Evolutionary conservation across 1,284 basidiomycete species (phyloP).

Genomic region (Phellopilus nigrolimitatus): DNA sequence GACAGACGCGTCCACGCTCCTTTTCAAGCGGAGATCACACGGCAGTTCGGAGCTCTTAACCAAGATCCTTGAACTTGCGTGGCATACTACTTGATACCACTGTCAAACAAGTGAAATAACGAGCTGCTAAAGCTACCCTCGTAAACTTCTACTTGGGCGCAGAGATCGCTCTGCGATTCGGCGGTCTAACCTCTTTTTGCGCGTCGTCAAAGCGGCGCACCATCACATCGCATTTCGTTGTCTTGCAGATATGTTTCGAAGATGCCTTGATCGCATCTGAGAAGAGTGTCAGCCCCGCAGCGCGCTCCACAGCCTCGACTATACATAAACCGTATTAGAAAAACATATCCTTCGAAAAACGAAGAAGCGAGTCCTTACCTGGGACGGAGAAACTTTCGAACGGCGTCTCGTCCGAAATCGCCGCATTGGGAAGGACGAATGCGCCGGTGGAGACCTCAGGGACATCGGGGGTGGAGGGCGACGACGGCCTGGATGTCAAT

Average conservation of each 20-base stretch:
- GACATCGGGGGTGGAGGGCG: slow-evolving; percentile 64
- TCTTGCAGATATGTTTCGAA: slow-evolving; percentile 87
- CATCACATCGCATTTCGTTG: slow-evolving; percentile 80
- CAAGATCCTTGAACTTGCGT: no score
- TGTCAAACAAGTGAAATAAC: background rate
- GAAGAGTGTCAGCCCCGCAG: slow-evolving; percentile 87
- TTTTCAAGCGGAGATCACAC: no score
- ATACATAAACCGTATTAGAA: slow-evolving; percentile 12
- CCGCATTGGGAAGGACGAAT: slow-evolving; percentile 90
- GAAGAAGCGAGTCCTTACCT: slow-evolving; percentile 43
- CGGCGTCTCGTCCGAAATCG: slow-evolving; percentile 80
- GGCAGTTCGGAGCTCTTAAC: no score
- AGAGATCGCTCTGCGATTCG: slow-evolving; percentile 47
- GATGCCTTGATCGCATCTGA: slow-evolving; percentile 75
- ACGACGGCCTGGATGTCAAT: slow-evolving; percentile 71
- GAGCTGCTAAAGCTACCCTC: background rate
- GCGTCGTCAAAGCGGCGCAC: slow-evolving; percentile 87
- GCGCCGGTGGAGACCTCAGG: slow-evolving; percentile 82
- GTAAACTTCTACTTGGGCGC: slow-evolving; percentile 38
- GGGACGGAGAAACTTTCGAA: slow-evolving; percentile 79
- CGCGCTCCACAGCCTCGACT: slow-evolving; percentile 90
- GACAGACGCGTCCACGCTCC: slow-evolving; percentile 11
- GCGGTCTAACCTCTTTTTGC: slow-evolving; percentile 55
- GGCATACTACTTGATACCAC: background rate
- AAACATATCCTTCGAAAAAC: background rate